Conservation (phyloP, 208 protist genomes). For the Trypanosoma cruzi region DNA sequence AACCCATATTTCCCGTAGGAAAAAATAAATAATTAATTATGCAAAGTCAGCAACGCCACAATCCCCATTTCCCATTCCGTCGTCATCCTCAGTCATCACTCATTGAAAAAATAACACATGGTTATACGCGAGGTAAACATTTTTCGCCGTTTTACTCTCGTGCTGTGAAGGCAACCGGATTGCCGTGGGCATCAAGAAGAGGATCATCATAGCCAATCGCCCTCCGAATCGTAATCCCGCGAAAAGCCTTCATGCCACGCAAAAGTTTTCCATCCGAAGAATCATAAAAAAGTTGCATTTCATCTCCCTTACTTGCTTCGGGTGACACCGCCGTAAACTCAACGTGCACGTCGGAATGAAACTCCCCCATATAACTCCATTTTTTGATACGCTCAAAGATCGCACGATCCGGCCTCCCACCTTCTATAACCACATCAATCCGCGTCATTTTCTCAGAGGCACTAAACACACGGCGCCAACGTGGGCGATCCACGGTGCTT, state of each 20-base stretch:
- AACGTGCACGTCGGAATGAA: slow-evolving; percentile 83
- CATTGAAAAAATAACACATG: slow-evolving; percentile 30
- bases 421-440: slow-evolving; percentile 75
- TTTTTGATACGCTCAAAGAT: slow-evolving; percentile 74
- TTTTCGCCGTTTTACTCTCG: slow-evolving; percentile 5
- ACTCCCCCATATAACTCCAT: slow-evolving; percentile 90
- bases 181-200: slow-evolving; percentile 55
- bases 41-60: slow-evolving; percentile 23
- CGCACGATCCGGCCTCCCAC: slow-evolving; percentile 40
- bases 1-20: not conserved
- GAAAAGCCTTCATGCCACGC: slow-evolving; percentile 57
- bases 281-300: slow-evolving; percentile 64
- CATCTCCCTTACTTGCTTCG: slow-evolving; percentile 26
- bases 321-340: slow-evolving; percentile 60
- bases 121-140: not conserved
- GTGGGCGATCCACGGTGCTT: slow-evolving; percentile 70
- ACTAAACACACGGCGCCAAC: slow-evolving; percentile 70
- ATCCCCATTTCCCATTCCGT: not conserved
- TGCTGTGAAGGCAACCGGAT: slow-evolving; percentile 41
- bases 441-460: slow-evolving; percentile 73
- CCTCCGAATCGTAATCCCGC: slow-evolving; percentile 63
- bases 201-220: slow-evolving; percentile 77
- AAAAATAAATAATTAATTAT: slow-evolving; percentile 27
- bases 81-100: no score
- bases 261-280: slow-evolving; percentile 57